phyloP scores from a whole-genome alignment of 805 yeast species.

The Metschnikowia kunwiensis region DNA sequence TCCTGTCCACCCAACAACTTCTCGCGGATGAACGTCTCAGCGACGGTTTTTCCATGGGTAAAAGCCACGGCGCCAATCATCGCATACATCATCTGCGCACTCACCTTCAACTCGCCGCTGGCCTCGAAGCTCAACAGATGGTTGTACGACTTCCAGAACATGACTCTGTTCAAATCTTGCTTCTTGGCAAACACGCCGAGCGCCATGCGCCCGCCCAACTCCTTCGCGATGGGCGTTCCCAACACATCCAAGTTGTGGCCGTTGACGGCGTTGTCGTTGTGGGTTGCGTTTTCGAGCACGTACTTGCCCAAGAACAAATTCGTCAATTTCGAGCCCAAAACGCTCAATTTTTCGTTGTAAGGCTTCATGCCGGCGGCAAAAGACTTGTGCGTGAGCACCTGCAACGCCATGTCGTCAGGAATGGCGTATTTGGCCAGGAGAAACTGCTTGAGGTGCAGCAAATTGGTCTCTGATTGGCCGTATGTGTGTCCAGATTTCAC shows the following conservation, averaged over 20 bases:
- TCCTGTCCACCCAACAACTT: constrained; percentile 40
- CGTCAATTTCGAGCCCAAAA: constrained; percentile 65
- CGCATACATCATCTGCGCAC: constrained; percentile 55
- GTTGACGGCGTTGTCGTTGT: constrained; percentile 38
- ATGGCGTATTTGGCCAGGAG: constrained; percentile 49
- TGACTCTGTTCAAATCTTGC: constrained; percentile 46
- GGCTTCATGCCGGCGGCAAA: constrained; percentile 91
- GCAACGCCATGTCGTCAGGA: constrained; percentile 62
- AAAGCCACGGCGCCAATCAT: constrained; percentile 67
- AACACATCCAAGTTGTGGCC: constrained; percentile 55
- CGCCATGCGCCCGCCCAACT: constrained; percentile 47
- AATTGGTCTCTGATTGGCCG: constrained; percentile 48
- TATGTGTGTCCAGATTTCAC: constrained; percentile 43
- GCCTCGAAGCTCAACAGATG: constrained; percentile 41
- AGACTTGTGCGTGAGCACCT: constrained; percentile 88
- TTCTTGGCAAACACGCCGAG: constrained; percentile 52
- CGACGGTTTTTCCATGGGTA: constrained; percentile 56
- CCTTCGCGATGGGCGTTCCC: constrained; percentile 54
- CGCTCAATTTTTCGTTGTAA: constrained; percentile 79
- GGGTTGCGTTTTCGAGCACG: constrained; percentile 31
- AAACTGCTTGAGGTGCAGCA: constrained; percentile 48
- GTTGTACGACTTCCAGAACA: constrained; percentile 67
- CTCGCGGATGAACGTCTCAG: constrained; percentile 54
- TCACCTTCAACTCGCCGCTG: constrained; percentile 57
- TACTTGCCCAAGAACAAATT: constrained; percentile 47